A percentile compares a stretch with the other conserved stretches of the same genome.
Conservation (phyloP, 1,139 yeast species). For the Scheffersomyces stambukii region DNA sequence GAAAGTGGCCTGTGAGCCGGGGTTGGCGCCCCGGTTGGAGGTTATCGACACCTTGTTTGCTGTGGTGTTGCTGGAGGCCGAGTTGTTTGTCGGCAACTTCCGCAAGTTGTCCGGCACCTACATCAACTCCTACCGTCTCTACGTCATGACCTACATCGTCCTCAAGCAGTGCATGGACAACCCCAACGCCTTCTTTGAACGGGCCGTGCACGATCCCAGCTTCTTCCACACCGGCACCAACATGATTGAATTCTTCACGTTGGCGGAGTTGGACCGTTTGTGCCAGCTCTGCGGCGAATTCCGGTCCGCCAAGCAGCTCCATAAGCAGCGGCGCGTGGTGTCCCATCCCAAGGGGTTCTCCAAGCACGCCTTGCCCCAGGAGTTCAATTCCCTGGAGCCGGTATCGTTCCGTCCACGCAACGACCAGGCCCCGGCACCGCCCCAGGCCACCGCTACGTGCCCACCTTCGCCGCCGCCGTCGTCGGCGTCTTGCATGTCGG, state of each 20-base stretch:
- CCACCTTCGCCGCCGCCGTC: too few relatives aligned
- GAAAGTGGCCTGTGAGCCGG: constrained; percentile 18
- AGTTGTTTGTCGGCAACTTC: constrained; percentile 44
- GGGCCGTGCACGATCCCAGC: constrained; percentile 23
- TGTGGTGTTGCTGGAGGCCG: constrained; percentile 38
- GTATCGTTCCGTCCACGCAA: constrained; percentile 1
- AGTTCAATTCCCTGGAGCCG: too few relatives aligned
- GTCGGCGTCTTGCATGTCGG: too few relatives aligned
- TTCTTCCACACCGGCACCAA: constrained; percentile 38
- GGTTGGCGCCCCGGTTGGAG: constrained; percentile 24
- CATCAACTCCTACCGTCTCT: constrained; percentile 38
- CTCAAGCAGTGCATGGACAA: constrained; percentile 42
- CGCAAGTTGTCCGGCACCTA: constrained; percentile 35
- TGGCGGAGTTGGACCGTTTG: constrained; percentile 33
- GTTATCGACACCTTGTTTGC: constrained; percentile 32
- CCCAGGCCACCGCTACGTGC: background rate
- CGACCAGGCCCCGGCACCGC: background rate
- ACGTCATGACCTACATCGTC: constrained; percentile 41
- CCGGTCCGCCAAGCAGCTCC: constrained; percentile 34
- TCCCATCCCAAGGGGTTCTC: constrained; percentile 12
- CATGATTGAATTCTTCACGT: constrained; percentile 37
- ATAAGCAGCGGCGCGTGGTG: too few relatives aligned
- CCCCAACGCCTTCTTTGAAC: constrained; percentile 36
- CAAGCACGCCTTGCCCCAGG: too few relatives aligned
- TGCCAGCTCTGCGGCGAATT: constrained; percentile 40